Evolutionary conservation across 495 filamentous ascomycete species (phyloP), one percentile per base, ranked within the genome.

Genomic region (Polyplosphaeria fusca): DNA sequence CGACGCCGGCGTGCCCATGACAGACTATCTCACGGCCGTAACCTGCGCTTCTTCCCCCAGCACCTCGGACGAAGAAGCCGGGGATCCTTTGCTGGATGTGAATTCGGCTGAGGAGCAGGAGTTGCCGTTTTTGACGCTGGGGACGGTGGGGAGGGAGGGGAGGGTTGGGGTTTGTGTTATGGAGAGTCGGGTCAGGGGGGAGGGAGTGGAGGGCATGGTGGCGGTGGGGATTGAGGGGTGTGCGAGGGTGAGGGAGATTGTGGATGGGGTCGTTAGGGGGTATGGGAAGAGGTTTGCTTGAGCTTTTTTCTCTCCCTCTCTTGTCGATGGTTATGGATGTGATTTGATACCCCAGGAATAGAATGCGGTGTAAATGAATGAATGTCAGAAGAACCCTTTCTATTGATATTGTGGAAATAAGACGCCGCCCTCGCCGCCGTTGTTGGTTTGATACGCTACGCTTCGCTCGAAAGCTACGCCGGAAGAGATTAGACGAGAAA

Each of bases 1-100:
- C 43, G 93, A 97, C 67, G 94, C 94, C 2, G 93, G 93, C 25
- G 82, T 99, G 23, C 93, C 94, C 30, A 96, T 96, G 90, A 78
- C 80, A 2, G 89, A 93, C 64, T 91, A 96, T 64, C 77, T 97
- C 0, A 80, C 80, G n/a, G 89, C 90, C 11, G 94, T 89, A 70
- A 95, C 90, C 9, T 83, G 86, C 0, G 93, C 89, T 14, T 86
- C 58, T 9, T 55, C 63, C 19, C n/a, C 61, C 20, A 25, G 51
- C 2, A 35, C 62, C 25, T 41, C 52, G 11, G 80, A 77, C 0
- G 81, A 80, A 18, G 83, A 83, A 30, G 77, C 76, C 14, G 78
- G 77, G n/a, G 91, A 96, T 65, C 94, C 94, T 16, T 68, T 98
- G 44, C 75, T 98, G 43, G 93, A 98, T 73, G 70, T 96, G 28